Base-by-base conservation (phyloP, 768 basidiomycete species). In the Guyanaporus albipodus region DNA sequence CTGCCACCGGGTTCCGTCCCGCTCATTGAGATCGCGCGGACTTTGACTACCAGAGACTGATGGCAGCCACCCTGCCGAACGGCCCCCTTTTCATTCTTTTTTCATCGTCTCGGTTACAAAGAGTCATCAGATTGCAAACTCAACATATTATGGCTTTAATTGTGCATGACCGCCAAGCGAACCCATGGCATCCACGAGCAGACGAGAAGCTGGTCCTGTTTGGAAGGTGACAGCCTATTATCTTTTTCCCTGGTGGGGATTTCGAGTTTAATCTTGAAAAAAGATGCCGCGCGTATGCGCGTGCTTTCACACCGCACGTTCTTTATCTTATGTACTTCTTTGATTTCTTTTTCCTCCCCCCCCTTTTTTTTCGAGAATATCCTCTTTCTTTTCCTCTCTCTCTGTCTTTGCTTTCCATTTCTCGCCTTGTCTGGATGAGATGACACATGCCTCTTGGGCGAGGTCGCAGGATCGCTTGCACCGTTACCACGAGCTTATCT, bases 401-500 rank as follows among this genome's bases (percentile, higher is more conserved):
- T 14, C 28, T 29, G 28, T n/a, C n/a, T n/a, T n/a, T n/a, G n/a
- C n/a, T n/a, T n/a, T n/a, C n/a, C n/a, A n/a, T 42, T 45, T 26
- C 39, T 38, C 24, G 44, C 41, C 34, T 46, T 60, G 26, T 46
- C 46, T 41, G 36, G 42, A 54, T 38, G 53, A 15, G 34, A 18
- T 47, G 49, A 48, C 56, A 53, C 57, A 64, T 62, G 62, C 52
- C 50, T 50, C 38, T 53, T 48, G 49, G 38, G 55, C 43, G 46
- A 50, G 57, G 57, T 54, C 48, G 49, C 57, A 64, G 54, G 62
- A 57, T 51, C 52, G 49, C 53, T 46, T 59, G 51, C 42, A 37
- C 49, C 22, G 56, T 56, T 56, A 43, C 56, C 59, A 63, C 61
- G 60, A 59, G 56, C 58, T 53, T 61, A 62, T 64, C 61, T 63